Percentiles rank a stretch among this genome's conserved stretches.
phyloP scores from a whole-genome alignment of 225 moss, liverwort and hornwort genomes.

The Physcomitrium patens region DNA sequence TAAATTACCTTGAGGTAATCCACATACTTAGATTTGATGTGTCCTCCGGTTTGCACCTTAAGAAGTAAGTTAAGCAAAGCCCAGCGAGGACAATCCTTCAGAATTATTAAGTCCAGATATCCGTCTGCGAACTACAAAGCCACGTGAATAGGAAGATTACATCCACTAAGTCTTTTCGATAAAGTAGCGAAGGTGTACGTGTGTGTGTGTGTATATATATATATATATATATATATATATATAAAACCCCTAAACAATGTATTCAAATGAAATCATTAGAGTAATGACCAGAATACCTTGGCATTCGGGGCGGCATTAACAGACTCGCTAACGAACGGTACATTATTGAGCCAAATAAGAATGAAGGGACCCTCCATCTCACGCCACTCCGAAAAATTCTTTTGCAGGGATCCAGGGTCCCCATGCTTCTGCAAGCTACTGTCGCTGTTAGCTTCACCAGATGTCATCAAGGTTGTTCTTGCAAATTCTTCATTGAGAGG shows the following conservation, averaged over 20 bases:
- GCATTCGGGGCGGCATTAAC: conserved; percentile 70
- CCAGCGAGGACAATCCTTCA: conserved; percentile 85
- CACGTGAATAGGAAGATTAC: conserved; percentile 20
- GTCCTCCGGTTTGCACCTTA: conserved; percentile 67
- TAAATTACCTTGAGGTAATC: conserved; percentile 80
- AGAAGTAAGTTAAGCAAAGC: conserved; percentile 66
- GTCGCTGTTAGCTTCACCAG: conserved; percentile 47
- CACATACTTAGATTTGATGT: conserved; percentile 93
- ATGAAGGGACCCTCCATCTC: conserved; percentile 84
- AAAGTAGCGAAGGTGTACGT: too few species aligned
- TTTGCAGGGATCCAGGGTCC: conserved; percentile 46
- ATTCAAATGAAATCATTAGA: not conserved
- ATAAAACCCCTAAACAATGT: not conserved
- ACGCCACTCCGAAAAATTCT: conserved; percentile 59
- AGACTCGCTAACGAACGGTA: conserved; percentile 61
- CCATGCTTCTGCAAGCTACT: conserved; percentile 55
- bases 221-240: not conserved
- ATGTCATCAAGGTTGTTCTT: conserved; percentile 45
- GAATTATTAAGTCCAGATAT: conserved; percentile 75
- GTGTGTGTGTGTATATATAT: too few species aligned
- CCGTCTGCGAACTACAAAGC: conserved; percentile 88
- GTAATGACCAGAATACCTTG: conserved; percentile 49
- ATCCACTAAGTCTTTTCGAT: not conserved
- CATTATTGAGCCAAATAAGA: conserved; percentile 89
- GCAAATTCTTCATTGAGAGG: conserved; percentile 51